phyloP scores from a whole-genome alignment of 2,329 filamentous ascomycete species.

The Hypocreales sp. region DNA sequence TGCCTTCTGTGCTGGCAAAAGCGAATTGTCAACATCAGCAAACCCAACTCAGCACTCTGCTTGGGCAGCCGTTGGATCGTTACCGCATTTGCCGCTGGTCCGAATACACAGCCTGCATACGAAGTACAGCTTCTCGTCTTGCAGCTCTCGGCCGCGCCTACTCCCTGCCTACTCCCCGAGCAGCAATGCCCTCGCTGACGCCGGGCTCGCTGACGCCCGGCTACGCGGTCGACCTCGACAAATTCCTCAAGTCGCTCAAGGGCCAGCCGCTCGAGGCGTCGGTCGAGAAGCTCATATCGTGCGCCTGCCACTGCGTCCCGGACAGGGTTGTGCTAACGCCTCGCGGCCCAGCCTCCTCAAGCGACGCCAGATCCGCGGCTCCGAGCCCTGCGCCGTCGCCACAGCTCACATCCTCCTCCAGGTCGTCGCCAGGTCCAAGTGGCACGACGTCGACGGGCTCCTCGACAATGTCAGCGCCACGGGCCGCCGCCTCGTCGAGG shows the following conservation, averaged over 20 bases:
- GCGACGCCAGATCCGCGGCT: slow-evolving; percentile 74
- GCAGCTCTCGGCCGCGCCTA: too few species aligned
- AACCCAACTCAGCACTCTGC: too few species aligned
- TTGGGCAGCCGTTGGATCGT: too few species aligned
- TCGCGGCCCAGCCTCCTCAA: slow-evolving; percentile 55
- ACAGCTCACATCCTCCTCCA: slow-evolving; percentile 80
- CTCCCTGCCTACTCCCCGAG: too few species aligned
- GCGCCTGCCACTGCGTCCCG: slow-evolving; percentile 16
- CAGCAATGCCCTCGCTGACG: too few species aligned
- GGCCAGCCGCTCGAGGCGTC: slow-evolving; percentile 62
- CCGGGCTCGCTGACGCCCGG: slow-evolving; percentile 18
- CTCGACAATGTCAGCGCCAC: slow-evolving; percentile 67
- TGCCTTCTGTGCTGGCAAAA: too few species aligned
- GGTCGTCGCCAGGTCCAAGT: slow-evolving; percentile 70
- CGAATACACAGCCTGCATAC: too few species aligned
- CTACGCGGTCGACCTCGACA: slow-evolving; percentile 56
- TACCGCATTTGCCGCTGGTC: too few species aligned
- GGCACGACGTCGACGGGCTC: slow-evolving; percentile 61
- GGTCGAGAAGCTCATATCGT: slow-evolving; percentile 75
- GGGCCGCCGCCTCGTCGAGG: slow-evolving; percentile 62
- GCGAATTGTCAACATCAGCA: too few species aligned
- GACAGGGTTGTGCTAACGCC: neutral
- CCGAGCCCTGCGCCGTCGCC: slow-evolving; percentile 77
- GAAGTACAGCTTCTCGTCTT: too few species aligned
- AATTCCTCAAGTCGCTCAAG: slow-evolving; percentile 68